phyloP scores from a whole-genome alignment of 768 basidiomycete species.

The Ephemerocybe angulata region DNA sequence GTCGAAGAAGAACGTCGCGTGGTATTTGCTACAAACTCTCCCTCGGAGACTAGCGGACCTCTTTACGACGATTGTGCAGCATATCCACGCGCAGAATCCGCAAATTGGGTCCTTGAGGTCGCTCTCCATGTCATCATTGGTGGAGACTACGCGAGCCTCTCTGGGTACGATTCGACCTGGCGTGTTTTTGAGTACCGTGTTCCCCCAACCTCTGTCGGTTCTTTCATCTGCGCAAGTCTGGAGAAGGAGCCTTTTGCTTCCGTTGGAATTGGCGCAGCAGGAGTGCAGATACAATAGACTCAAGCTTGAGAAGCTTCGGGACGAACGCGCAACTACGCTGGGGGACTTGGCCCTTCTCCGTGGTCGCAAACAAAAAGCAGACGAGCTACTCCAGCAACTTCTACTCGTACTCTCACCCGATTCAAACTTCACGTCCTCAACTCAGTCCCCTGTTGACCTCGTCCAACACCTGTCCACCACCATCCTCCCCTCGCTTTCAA shows the following conservation, averaged over 20 bases:
- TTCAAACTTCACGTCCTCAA: background rate
- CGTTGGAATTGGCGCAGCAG: constrained; percentile 59
- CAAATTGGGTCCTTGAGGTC: constrained; percentile 44
- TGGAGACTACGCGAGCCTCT: constrained; percentile 39
- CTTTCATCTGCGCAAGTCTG: constrained; percentile 13
- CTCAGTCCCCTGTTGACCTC: constrained; percentile 3
- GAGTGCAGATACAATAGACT: constrained; percentile 63
- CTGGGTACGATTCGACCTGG: constrained; percentile 39
- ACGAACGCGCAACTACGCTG: constrained; percentile 64
- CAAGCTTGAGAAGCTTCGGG: constrained; percentile 58
- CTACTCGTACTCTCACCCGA: constrained; percentile 3
- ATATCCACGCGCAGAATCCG: constrained; percentile 41
- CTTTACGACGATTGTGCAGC: constrained; percentile 35
- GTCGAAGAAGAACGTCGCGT: constrained; percentile 49
- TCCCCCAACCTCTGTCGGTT: constrained; percentile 48
- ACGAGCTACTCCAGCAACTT: constrained; percentile 10
- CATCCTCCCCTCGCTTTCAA: constrained; percentile 26
- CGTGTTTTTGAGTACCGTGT: constrained; percentile 54
- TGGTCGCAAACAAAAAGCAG: background rate
- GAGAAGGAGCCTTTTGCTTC: constrained; percentile 19
- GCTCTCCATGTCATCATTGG: constrained; percentile 44
- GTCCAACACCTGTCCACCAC: constrained; percentile 23
- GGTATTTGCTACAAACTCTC: constrained; percentile 71
- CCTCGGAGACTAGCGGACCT: constrained; percentile 40
- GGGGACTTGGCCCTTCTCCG: constrained; percentile 48